phyloP scores from a whole-genome alignment of 2,329 filamentous ascomycete species.

The Ascosphaera acerosa region DNA sequence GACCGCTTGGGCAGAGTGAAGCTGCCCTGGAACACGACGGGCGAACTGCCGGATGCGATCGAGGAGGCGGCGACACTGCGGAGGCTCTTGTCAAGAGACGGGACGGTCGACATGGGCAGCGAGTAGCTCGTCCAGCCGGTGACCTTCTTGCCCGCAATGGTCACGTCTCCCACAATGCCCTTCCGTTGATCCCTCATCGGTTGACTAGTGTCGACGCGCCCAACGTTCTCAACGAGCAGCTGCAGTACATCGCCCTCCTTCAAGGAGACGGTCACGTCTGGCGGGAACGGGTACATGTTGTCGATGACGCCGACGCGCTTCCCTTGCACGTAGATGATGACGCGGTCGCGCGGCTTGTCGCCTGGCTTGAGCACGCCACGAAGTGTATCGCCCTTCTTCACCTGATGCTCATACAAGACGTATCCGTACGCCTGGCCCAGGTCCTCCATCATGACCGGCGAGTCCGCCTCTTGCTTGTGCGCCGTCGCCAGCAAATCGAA shows the following conservation, averaged over 20 bases:
- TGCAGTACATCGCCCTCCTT: constrained; percentile 17
- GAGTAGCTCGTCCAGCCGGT: constrained; percentile 19
- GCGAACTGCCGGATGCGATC: neutral
- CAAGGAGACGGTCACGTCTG: constrained; percentile 16
- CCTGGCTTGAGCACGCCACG: constrained; percentile 18
- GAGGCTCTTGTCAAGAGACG: constrained; percentile 2
- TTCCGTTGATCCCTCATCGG: constrained; percentile 22
- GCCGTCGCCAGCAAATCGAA: constrained; percentile 13
- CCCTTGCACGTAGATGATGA: constrained; percentile 25
- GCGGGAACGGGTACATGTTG: constrained; percentile 18
- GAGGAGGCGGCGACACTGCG: neutral
- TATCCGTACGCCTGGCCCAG: constrained; percentile 22
- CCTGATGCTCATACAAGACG: constrained; percentile 19
- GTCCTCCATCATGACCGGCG: constrained; percentile 22
- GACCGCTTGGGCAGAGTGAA: constrained; percentile 10
- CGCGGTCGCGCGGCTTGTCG: constrained; percentile 21
- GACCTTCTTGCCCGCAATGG: constrained; percentile 13
- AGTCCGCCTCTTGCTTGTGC: constrained; percentile 6
- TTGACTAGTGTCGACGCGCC: constrained; percentile 23
- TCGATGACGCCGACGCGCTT: constrained; percentile 22
- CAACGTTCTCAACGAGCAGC: constrained; percentile 27
- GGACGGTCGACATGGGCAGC: constrained; percentile 13
- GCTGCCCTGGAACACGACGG: constrained; percentile 2
- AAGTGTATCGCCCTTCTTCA: constrained; percentile 5
- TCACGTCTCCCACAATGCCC: constrained; percentile 21